phyloP scores from a whole-genome alignment of 306 rosid species.

The Rosa multiflora region DNA sequence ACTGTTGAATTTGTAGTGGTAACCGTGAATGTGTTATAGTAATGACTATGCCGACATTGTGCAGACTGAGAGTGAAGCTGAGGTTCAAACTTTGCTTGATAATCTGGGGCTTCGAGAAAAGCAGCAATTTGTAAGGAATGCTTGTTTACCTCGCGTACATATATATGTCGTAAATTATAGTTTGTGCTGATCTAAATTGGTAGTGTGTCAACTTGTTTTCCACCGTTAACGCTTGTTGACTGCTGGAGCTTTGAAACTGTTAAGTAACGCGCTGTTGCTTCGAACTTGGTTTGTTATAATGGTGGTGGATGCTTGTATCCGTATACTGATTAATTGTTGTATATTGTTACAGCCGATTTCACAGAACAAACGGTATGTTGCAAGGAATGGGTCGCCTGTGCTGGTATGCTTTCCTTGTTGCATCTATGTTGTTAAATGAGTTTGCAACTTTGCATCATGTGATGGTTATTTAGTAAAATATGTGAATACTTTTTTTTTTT shows the following conservation, averaged over 20 bases:
- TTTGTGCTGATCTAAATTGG: not conserved
- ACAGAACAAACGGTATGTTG: slow-evolving; percentile 86
- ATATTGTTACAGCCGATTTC: slow-evolving; percentile 69
- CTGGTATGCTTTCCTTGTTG: slow-evolving; percentile 57
- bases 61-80: slow-evolving; percentile 75
- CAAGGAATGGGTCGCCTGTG: slow-evolving; percentile 72
- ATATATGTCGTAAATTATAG: not conserved
- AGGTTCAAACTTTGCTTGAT: slow-evolving; percentile 67
- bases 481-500: not conserved
- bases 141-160: not conserved
- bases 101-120: slow-evolving; percentile 83
- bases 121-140: slow-evolving; percentile 75
- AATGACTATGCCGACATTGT: not conserved
- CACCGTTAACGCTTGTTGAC: not conserved
- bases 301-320: slow-evolving; percentile 4
- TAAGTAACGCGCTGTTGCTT: slow-evolving; percentile 1
- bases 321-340: slow-evolving; percentile 21
- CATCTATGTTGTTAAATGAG: slow-evolving; percentile 12
- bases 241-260: slow-evolving; percentile 14
- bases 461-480: slow-evolving; percentile 7
- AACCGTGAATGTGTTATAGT: slow-evolving; percentile 12
- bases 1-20: slow-evolving; percentile 6
- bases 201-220: not conserved
- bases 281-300: not conserved
- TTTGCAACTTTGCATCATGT: slow-evolving; percentile 1